A percentile compares a stretch with the other conserved stretches of the same genome.
These are phyloP conservation scores for Phoma herbarum DNA, from an alignment of 2,329 filamentous ascomycete genomes.

Conservation along the genomic window DNA sequence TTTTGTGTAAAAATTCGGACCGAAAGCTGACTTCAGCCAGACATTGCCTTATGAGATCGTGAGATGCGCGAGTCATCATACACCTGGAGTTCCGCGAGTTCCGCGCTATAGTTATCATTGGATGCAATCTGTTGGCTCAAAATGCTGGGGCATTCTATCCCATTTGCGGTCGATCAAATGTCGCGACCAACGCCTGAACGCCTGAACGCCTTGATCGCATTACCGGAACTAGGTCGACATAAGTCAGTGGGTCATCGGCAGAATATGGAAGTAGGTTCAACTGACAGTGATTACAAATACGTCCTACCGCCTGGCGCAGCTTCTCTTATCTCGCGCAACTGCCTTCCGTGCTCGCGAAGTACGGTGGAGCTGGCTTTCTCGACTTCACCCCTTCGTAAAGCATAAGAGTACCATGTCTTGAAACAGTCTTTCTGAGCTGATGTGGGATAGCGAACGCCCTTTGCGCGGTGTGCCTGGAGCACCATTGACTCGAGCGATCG, in stretches of 20 bases:
- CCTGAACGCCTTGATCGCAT: not conserved
- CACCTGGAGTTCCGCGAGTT: not conserved
- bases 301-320: slow-evolving; percentile 41
- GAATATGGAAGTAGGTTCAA: no score
- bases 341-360: slow-evolving; percentile 36
- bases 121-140: not conserved
- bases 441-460: slow-evolving; percentile 46
- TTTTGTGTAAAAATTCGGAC: not conserved
- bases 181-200: not conserved
- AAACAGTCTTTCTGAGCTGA: slow-evolving; percentile 45
- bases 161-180: not conserved
- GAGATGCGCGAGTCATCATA: not conserved
- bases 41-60: not conserved
- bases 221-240: not conserved
- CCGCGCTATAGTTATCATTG: not conserved
- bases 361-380: slow-evolving; percentile 30
- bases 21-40: not conserved
- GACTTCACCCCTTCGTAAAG: slow-evolving; percentile 36
- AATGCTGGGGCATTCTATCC: not conserved
- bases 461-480: slow-evolving; percentile 48
- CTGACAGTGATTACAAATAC: slow-evolving; percentile 35
- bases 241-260: not conserved
- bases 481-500: slow-evolving; percentile 45
- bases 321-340: slow-evolving; percentile 36
- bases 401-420: slow-evolving; percentile 51